These are phyloP conservation scores for Pichia thaimueangensis DNA, from an alignment of 805 yeast species.

Conservation along the genomic window DNA sequence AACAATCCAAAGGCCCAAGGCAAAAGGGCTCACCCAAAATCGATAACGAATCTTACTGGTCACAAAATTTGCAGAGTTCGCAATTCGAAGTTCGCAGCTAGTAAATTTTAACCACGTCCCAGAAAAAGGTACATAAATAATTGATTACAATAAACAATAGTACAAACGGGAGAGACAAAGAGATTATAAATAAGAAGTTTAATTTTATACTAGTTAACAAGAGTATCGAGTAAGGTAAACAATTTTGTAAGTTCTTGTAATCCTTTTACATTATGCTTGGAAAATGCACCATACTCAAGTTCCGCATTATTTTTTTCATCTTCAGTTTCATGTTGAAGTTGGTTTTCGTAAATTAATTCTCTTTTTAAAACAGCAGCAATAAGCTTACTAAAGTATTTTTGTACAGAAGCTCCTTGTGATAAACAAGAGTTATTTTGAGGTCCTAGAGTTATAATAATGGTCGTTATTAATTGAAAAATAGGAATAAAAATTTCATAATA, in stretches of 20 bases:
- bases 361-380: constrained; percentile 44
- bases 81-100: no score
- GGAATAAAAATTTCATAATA: constrained; percentile 67
- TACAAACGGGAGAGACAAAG: neutral
- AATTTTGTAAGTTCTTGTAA: constrained; percentile 22
- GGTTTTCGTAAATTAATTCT: constrained; percentile 18
- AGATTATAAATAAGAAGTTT: no score
- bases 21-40: no score
- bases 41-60: no score
- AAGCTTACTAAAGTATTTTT: constrained; percentile 47
- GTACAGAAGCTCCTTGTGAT: constrained; percentile 43
- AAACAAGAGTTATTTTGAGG: constrained; percentile 61
- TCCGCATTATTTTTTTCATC: neutral
- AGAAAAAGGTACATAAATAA: no score
- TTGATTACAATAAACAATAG: no score
- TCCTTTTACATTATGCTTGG: constrained; percentile 14
- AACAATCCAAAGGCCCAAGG: no score
- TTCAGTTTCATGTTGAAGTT: constrained; percentile 10
- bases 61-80: no score
- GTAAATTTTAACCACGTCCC: no score
- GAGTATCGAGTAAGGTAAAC: constrained; percentile 25
- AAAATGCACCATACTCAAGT: constrained; percentile 1
- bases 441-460: constrained; percentile 69
- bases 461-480: constrained; percentile 61
- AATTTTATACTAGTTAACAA: neutral